Conservation (phyloP, 768 basidiomycete species). For the Hysterangium stoloniferum region DNA sequence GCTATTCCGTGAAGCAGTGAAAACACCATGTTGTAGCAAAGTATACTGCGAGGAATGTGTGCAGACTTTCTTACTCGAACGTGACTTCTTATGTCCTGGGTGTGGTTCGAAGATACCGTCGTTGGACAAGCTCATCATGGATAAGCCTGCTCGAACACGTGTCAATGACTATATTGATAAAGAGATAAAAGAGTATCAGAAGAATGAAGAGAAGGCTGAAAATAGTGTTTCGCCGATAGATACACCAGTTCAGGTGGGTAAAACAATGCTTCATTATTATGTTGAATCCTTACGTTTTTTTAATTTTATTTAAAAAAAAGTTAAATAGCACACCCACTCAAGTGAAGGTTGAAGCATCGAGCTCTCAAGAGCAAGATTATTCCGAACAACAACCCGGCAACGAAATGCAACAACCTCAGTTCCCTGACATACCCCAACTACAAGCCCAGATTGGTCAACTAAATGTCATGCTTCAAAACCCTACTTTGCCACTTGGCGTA, state of each 20-base stretch:
- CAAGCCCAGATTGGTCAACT: slow-evolving; percentile 83
- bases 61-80: slow-evolving; percentile 86
- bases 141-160: slow-evolving; percentile 70
- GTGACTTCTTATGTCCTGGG: slow-evolving; percentile 90
- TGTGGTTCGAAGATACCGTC: slow-evolving; percentile 85
- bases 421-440: slow-evolving; percentile 71
- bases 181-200: slow-evolving; percentile 64
- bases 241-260: slow-evolving; percentile 12
- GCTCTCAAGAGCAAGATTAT: slow-evolving; percentile 59
- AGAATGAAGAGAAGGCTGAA: slow-evolving; percentile 40
- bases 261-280: too few relatives aligned
- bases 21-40: slow-evolving; percentile 90
- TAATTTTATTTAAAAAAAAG: background rate
- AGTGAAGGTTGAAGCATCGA: slow-evolving; percentile 17
- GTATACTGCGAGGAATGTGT: slow-evolving; percentile 97
- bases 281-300: background rate
- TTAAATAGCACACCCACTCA: background rate
- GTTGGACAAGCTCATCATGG: slow-evolving; percentile 76
- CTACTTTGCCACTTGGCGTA: slow-evolving; percentile 59
- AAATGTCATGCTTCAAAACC: slow-evolving; percentile 72
- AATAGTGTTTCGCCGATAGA: slow-evolving; percentile 15
- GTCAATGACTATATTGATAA: slow-evolving; percentile 79
- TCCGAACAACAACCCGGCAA: slow-evolving; percentile 59
- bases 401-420: slow-evolving; percentile 48
- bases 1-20: slow-evolving; percentile 89